Base-by-base conservation (phyloP, 2,329 filamentous ascomycete species). In the Penicillium sp. region DNA sequence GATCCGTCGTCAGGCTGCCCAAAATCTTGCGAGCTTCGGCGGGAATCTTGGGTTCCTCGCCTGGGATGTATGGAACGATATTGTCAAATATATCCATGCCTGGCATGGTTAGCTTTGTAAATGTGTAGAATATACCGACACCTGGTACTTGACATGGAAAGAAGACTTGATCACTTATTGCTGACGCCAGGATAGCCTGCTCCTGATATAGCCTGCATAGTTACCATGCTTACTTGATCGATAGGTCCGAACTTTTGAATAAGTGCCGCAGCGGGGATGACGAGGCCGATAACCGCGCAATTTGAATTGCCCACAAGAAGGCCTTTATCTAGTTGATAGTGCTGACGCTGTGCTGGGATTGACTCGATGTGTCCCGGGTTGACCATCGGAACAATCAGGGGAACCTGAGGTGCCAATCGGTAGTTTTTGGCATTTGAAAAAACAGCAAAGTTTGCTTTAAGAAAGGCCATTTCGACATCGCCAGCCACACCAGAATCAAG, bases 51-150 rank as follows among this genome's bases (percentile, higher is more conserved):
- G 33, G 47, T 43, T 61, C 60, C 43, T 61, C 60, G 21, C 60
- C 60, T 1, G 56, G 46, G 26, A 60, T 61, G 49, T 48, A 60
- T n/a, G 59, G 60, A 20, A 61, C 49, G 33, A 60, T 52, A 26
- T 62, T 61, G 49, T 62, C 60, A 26, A 59, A 33, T 18, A 62
- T 59, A 50, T 61, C 59, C 56, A 62, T 59, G 42, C 61, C 59
- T 58, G 58, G 45, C 42, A 52, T 23, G 52, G 40, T 54, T 47
- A 56, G 56, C 18, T 26, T 47, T 58, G 51, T 30, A 23, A 30
- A 45, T 57, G 38, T 52, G 55, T 24, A 24, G 42, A 43, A 58
- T 43, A 23, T 49, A 28, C 35, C n/a, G n/a, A n/a, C n/a, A n/a
- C n/a, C n/a, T n/a, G n/a, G 23, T 47, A 49, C 18, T 3, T 55